Evolutionary conservation across 805 yeast species (phyloP), one percentile per base, ranked within the genome.

Genomic region (Starmerella apis): DNA sequence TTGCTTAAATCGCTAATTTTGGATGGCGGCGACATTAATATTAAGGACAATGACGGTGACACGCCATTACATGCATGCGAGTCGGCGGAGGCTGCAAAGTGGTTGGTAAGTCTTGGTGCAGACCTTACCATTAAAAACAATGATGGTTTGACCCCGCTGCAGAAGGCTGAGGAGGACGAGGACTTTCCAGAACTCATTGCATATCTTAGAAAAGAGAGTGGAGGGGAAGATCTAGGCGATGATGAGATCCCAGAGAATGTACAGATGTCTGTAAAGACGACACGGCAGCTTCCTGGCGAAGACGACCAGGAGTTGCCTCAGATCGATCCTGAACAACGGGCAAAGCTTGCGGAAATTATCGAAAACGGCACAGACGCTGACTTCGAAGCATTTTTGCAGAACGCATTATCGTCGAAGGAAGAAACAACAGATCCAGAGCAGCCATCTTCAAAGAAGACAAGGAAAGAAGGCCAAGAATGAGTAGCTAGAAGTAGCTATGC

Each of bases 51-150:
- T 20, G 98, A 94, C 56, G 96, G 97, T 1, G 99, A 92, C 60
- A 83, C 97, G 0, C 96, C 99, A 0, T 70, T 92, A 53, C 97
- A 90, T 64, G 94, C 86, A 58, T 85, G 79, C 20, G 99, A 92
- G 62, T 82, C 79, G 49, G 67, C 76, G 0, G 69, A 63, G 1
- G 73, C 79, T 1, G 96, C 95, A 1, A 76, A 74, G 56, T 59
- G 72, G 22, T 68, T 92, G 47, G 72, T 92, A 0, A 85, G 80
- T 56, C 72, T 80, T 28, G 72, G 76, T 3, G 96, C 90, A 0
- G 83, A 86, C 65, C 73, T 69, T 62, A 76, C 65, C 39, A 58
- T 78, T 32, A 76, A 71, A 61, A 90, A 92, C 63, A 64, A 67
- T 39, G 95, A 85, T 24, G 94, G 86, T 3, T 74, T 77, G 60